Evolutionary conservation across 352 stramenopile species (phyloP).

Genomic region (Globisporangium spinosum): DNA sequence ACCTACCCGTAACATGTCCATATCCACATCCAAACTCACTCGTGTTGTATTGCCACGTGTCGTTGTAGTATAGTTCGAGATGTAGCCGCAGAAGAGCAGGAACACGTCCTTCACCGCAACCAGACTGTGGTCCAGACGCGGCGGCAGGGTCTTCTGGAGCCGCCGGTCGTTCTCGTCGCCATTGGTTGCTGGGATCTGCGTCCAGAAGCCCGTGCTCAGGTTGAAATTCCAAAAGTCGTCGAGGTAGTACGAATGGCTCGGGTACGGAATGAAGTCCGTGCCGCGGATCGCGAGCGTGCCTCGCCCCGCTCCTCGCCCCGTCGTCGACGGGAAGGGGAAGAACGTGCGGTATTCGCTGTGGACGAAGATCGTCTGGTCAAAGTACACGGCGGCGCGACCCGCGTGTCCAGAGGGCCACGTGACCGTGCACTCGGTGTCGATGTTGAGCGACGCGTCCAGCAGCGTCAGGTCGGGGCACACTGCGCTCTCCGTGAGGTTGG

Average conservation of each 20-base stretch:
- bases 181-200: slow-evolving; percentile 36
- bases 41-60: slow-evolving; percentile 96
- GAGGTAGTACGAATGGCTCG: slow-evolving; percentile 92
- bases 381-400: slow-evolving; percentile 78
- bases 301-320: slow-evolving; percentile 68
- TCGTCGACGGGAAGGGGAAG: slow-evolving; percentile 93
- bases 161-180: slow-evolving; percentile 15
- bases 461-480: slow-evolving; percentile 54
- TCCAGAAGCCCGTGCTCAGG: slow-evolving; percentile 80
- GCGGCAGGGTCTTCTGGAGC: slow-evolving; percentile 35
- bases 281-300: slow-evolving; percentile 47
- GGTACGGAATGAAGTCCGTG: slow-evolving; percentile 83
- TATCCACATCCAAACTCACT: slow-evolving; percentile 31
- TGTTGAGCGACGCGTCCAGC: slow-evolving; percentile 56
- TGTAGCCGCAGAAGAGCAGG: slow-evolving; percentile 92
- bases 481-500: slow-evolving; percentile 64
- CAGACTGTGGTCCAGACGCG: slow-evolving; percentile 83
- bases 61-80: slow-evolving; percentile 93
- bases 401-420: slow-evolving; percentile 86
- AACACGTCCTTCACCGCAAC: slow-evolving; percentile 76
- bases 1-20: background rate
- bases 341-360: slow-evolving; percentile 94
- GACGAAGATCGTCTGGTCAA: slow-evolving; percentile 78
- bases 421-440: slow-evolving; percentile 74
- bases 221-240: slow-evolving; percentile 95